Conservation (phyloP, 2,329 filamentous ascomycete species). For the Aspergillus fumigatus region DNA sequence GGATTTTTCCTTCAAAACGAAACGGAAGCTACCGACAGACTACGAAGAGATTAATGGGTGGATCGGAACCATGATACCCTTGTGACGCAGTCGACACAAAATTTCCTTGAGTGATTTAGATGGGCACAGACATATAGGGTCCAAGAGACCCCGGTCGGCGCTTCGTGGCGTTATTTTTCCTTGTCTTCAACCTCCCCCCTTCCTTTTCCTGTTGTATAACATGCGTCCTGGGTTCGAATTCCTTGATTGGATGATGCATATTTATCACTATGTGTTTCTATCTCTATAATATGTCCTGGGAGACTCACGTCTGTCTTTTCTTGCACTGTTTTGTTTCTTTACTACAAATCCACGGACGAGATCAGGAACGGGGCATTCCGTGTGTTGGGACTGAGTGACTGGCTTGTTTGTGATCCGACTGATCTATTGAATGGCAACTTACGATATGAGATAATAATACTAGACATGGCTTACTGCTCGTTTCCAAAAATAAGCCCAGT, state of each 20-base stretch:
- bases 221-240: background rate
- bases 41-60: conserved; percentile 16
- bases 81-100: conserved; percentile 24
- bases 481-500: background rate
- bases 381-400: background rate
- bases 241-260: background rate
- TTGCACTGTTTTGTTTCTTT: background rate
- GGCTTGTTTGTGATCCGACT: background rate
- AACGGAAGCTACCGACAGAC: conserved; percentile 1
- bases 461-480: background rate
- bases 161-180: conserved; percentile 20
- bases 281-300: background rate
- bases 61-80: conserved; percentile 23
- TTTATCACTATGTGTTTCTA: background rate
- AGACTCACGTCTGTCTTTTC: background rate
- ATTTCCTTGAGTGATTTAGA: conserved; percentile 26
- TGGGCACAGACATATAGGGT: conserved; percentile 16
- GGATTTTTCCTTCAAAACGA: conserved; percentile 3
- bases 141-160: conserved; percentile 18
- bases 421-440: background rate
- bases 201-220: background rate
- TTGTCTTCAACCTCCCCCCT: conserved; percentile 5
- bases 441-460: background rate
- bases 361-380: background rate
- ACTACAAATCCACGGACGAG: background rate